Base-by-base conservation (phyloP, 2,329 filamentous ascomycete genomes). In the Cercospora beticola region DNA sequence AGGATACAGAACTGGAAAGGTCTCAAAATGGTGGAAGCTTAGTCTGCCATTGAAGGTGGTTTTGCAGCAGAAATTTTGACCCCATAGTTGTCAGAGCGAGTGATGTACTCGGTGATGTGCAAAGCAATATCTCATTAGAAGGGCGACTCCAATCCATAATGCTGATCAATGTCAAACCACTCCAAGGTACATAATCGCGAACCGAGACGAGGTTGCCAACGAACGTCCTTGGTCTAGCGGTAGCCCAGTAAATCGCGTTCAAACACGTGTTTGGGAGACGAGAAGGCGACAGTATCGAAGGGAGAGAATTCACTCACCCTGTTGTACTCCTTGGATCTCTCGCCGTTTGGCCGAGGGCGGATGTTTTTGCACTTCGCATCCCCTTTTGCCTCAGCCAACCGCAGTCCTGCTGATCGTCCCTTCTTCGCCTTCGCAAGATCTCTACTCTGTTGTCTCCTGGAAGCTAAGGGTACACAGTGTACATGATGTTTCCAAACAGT, bases 1-100 rank as follows among this genome's bases (percentile, higher is more conserved):
- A 87, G 88, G 73, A 85, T 93, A 9, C 81, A 81, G 66, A 82
- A 80, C 26, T 95, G 92, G 92, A 91, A 89, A 74, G 68, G 66
- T 12, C 30, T 65, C 52, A 65, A 58, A 9, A 21, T 58, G 28
- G 8, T 57, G 64, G 31, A 52, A 52, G 61, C 21, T 10, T 31
- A 31, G 43, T 54, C 6, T 52, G n/a, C 30, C 26, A 5, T 26
- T 9, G 12, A 5, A 56, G 23, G 21, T 16, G 6, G 14, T 56
- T 6, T 30, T 5, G 5, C 6, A n/a, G 10, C 23, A 16, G 8
- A 28, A 14, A 23, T 52, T 9, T 21, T 21, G 23, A 23, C 12
- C 6, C 1, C 18, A 23, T 28, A 4, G 10, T 16, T 7, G 12
- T 21, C 18, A 49, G 36, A 43, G 36, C 36, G 16, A n/a, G 5